phyloP scores from a whole-genome alignment of 1,284 basidiomycete species.

The Microbotryum intermedium region DNA sequence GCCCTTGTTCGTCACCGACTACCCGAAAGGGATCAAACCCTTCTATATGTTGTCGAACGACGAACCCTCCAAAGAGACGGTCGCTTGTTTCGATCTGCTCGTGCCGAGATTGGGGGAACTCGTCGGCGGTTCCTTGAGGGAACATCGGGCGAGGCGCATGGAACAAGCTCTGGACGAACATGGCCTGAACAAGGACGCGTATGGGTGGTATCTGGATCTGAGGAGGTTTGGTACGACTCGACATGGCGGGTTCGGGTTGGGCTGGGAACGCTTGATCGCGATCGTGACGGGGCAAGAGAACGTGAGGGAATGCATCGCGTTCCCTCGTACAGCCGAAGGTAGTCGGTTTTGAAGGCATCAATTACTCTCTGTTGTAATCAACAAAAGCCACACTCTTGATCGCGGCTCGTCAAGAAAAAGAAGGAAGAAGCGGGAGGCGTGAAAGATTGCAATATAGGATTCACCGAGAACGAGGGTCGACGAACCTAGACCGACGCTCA shows the following conservation, averaged over 20 bases:
- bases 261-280: slow-evolving; percentile 76
- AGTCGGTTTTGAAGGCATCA: slow-evolving; percentile 23
- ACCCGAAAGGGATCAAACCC: slow-evolving; percentile 73
- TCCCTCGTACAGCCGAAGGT: slow-evolving; percentile 74
- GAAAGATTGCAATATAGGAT: no score
- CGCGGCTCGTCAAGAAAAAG: no score
- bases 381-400: no score
- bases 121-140: slow-evolving; percentile 80
- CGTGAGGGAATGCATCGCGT: slow-evolving; percentile 77
- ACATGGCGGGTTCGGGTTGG: slow-evolving; percentile 87
- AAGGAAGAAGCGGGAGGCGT: no score
- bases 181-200: slow-evolving; percentile 51
- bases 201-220: slow-evolving; percentile 78
- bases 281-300: slow-evolving; percentile 78
- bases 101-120: slow-evolving; percentile 84
- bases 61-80: slow-evolving; percentile 48
- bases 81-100: slow-evolving; percentile 89
- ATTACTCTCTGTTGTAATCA: no score
- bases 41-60: slow-evolving; percentile 85
- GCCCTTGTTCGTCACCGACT: slow-evolving; percentile 87
- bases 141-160: slow-evolving; percentile 62
- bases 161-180: slow-evolving; percentile 48
- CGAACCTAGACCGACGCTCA: no score
- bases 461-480: no score
- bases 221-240: slow-evolving; percentile 68